A percentile compares a stretch with the other conserved stretches of the same genome.
These are phyloP conservation scores for Hypoxylon sp. DNA, from an alignment of 2,329 filamentous ascomycete species.

Conservation along the genomic window DNA sequence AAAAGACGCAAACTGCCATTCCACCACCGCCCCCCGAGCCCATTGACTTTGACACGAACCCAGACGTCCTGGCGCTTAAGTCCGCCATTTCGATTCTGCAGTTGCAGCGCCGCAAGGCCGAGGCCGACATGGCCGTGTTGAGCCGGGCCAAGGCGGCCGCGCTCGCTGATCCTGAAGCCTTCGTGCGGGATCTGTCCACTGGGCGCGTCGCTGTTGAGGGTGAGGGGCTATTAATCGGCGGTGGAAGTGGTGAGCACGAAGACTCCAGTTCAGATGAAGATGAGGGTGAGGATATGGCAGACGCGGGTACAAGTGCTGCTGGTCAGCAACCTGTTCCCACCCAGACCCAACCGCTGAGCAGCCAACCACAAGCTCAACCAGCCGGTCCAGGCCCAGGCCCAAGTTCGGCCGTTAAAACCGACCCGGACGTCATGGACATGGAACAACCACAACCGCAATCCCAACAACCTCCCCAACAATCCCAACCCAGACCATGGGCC, in stretches of 20 bases:
- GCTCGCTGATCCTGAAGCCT: slow-evolving; percentile 77
- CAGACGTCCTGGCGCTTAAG: slow-evolving; percentile 88
- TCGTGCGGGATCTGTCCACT: slow-evolving; percentile 74
- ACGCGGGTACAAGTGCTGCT: slow-evolving; percentile 49
- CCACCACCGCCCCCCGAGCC: slow-evolving; percentile 63
- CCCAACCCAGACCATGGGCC: slow-evolving; percentile 62
- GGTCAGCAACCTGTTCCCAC: slow-evolving; percentile 12
- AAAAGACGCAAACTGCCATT: slow-evolving; percentile 35
- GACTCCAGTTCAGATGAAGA: slow-evolving; percentile 25
- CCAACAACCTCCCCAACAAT: slow-evolving; percentile 24
- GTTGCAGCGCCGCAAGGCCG: slow-evolving; percentile 83
- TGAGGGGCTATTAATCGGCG: slow-evolving; percentile 47
- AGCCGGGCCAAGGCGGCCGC: slow-evolving; percentile 78
- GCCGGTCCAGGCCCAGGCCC: neutral
- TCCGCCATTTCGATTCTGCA: slow-evolving; percentile 89
- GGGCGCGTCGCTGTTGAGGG: slow-evolving; percentile 68
- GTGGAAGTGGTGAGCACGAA: slow-evolving; percentile 43
- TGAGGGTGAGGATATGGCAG: slow-evolving; percentile 21
- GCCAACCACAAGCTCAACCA: neutral
- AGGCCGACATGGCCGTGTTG: slow-evolving; percentile 79
- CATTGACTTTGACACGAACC: slow-evolving; percentile 74
- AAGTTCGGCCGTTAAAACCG: slow-evolving; percentile 22
- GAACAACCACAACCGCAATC: slow-evolving; percentile 8
- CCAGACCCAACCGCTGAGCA: neutral
- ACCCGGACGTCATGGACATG: slow-evolving; percentile 10